Evolutionary conservation across 1,284 basidiomycete species (phyloP).

Genomic region (Coniferiporia sulphurascens): DNA sequence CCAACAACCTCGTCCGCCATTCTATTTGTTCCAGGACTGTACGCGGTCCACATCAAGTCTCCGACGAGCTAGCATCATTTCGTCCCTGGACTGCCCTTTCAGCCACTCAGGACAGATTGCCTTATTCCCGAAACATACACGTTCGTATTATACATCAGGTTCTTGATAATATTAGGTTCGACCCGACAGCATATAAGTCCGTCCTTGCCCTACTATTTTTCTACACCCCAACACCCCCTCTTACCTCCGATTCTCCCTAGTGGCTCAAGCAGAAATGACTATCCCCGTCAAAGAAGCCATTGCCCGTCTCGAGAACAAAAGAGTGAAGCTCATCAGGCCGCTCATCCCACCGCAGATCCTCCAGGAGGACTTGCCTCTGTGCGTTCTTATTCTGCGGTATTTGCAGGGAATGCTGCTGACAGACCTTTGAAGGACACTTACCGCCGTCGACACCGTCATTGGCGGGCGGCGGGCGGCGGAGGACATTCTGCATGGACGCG

Average conservation of each 20-base stretch:
- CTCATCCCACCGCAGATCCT: conserved; percentile 91
- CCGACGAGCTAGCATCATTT: no score
- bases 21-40: no score
- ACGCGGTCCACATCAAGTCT: no score
- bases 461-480: conserved; percentile 81
- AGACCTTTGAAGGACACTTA: conserved; percentile 45
- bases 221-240: conserved; percentile 6
- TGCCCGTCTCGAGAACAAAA: conserved; percentile 76
- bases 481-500: conserved; percentile 75
- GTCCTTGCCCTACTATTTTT: background rate
- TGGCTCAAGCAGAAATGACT: conserved; percentile 35
- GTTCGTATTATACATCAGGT: no score
- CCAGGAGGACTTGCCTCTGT: conserved; percentile 82
- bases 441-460: conserved; percentile 77
- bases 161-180: no score
- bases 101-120: no score
- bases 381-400: conserved; percentile 27
- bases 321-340: conserved; percentile 82
- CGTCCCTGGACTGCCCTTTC: no score
- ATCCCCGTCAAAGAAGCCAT: conserved; percentile 76
- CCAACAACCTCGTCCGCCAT: no score
- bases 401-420: conserved; percentile 27
- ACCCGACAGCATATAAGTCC: no score
- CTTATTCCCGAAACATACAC: no score
- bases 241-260: conserved; percentile 24